These are phyloP conservation scores for Jacaranda mimosifolia DNA, from an alignment of 257 asterid species.

Conservation along the genomic window DNA sequence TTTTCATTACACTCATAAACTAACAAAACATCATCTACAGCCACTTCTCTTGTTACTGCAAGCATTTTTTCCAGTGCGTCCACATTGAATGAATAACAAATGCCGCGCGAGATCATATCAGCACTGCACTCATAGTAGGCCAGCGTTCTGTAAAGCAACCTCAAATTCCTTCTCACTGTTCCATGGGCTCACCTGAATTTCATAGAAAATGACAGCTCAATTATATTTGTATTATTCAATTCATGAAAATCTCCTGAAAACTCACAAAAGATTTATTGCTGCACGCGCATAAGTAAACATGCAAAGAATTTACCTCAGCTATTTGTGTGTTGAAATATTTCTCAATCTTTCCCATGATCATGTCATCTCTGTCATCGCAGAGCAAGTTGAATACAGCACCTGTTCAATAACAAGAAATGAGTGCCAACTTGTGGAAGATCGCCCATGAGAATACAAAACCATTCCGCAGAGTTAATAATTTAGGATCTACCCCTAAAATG, in stretches of 20 bases:
- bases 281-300: constrained; percentile 1
- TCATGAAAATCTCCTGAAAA: background rate
- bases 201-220: background rate
- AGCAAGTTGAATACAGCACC: constrained; percentile 56
- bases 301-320: constrained; percentile 51
- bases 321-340: constrained; percentile 53
- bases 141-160: constrained; percentile 71
- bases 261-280: background rate
- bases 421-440: background rate
- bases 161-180: constrained; percentile 53
- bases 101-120: background rate
- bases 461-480: too few species aligned
- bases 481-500: too few species aligned
- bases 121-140: constrained; percentile 48
- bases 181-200: constrained; percentile 67
- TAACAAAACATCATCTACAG: constrained; percentile 20
- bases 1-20: background rate
- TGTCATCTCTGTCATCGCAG: constrained; percentile 39
- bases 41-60: constrained; percentile 11
- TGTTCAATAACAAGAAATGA: constrained; percentile 30
- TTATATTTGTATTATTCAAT: background rate
- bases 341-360: constrained; percentile 65
- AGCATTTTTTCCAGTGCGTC: background rate
- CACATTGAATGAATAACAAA: background rate
- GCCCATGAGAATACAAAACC: too few species aligned